Conservation (phyloP, 768 basidiomycete genomes). For the Mycena rebaudengoi region DNA sequence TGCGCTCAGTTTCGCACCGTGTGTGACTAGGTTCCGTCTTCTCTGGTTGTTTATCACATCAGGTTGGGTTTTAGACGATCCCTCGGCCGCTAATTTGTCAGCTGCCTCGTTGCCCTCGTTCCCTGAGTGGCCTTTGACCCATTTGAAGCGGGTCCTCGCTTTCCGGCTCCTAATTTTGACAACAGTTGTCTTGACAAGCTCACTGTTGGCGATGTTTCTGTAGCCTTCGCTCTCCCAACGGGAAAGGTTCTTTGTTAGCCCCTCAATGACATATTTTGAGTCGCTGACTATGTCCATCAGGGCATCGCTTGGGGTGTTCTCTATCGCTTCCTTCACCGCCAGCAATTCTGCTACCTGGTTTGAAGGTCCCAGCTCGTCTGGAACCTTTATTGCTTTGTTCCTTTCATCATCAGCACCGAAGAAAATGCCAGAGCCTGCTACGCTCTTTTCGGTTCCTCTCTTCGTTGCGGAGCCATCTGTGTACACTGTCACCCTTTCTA, state of each 20-base stretch:
- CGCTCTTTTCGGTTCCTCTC: background rate
- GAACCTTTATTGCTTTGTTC: background rate
- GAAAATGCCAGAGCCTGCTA: background rate
- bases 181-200: background rate
- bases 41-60: no score
- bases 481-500: background rate
- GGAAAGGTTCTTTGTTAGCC: background rate
- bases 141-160: background rate
- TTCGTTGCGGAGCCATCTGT: no score
- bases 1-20: no score
- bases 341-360: background rate
- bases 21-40: no score
- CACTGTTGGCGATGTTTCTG: background rate
- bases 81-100: background rate
- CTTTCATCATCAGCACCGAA: background rate
- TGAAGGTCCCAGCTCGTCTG: background rate
- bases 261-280: background rate
- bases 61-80: background rate
- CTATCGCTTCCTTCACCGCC: background rate
- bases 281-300: background rate
- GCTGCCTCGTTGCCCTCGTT: background rate
- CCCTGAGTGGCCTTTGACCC: background rate
- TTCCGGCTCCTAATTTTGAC: background rate
- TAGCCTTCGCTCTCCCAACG: background rate
- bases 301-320: background rate